These are phyloP conservation scores for Macrocystidia cucumis DNA, from an alignment of 1,284 basidiomycete species.

Conservation along the genomic window DNA sequence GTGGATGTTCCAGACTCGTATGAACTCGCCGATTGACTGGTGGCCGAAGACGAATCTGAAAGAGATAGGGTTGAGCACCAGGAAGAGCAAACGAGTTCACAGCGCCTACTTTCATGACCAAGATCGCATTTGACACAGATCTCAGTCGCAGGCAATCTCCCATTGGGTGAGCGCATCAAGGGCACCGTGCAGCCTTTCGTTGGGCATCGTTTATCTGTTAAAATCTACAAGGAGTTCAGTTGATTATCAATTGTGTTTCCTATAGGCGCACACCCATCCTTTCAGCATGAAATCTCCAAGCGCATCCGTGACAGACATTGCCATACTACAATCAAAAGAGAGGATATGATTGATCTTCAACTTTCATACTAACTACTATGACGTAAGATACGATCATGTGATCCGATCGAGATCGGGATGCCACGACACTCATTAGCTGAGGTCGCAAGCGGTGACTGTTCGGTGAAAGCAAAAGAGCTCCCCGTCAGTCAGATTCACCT, in stretches of 20 bases:
- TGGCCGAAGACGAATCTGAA: slow-evolving; percentile 31
- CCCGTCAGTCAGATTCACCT: too few relatives aligned
- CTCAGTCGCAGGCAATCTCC: slow-evolving; percentile 32
- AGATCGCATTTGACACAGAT: slow-evolving; percentile 61
- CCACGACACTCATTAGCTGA: too few relatives aligned
- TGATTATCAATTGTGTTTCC: not conserved
- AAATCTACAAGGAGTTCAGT: slow-evolving; percentile 32
- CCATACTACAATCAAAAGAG: too few relatives aligned
- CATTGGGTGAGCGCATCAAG: slow-evolving; percentile 58
- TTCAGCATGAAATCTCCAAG: slow-evolving; percentile 69
- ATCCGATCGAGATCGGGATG: too few relatives aligned
- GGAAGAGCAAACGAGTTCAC: not conserved
- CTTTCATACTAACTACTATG: too few relatives aligned
- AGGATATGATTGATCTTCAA: too few relatives aligned
- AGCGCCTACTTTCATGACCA: slow-evolving; percentile 22
- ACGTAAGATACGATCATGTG: too few relatives aligned
- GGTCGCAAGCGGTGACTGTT: too few relatives aligned
- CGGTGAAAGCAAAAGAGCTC: too few relatives aligned
- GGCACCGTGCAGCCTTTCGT: slow-evolving; percentile 52
- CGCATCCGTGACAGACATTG: slow-evolving; percentile 46
- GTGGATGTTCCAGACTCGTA: slow-evolving; percentile 56
- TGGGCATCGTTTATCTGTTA: slow-evolving; percentile 59
- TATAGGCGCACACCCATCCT: slow-evolving; percentile 60
- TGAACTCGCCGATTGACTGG: slow-evolving; percentile 40
- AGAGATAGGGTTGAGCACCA: not conserved